phyloP scores from a whole-genome alignment of 257 asterid species.

The Solanum phureja region DNA sequence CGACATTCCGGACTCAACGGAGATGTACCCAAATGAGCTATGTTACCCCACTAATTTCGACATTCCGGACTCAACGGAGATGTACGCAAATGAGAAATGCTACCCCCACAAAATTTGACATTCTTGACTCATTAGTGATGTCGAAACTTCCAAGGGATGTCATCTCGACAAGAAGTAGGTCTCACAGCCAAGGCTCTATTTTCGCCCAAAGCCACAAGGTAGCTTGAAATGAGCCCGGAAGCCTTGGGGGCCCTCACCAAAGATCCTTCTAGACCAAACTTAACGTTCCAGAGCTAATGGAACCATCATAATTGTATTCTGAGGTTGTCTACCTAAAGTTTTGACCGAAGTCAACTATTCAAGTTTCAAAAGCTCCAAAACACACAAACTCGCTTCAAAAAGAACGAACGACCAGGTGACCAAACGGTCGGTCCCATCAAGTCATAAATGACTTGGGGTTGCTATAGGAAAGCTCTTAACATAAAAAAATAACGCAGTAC shows the following conservation, averaged over 20 bases:
- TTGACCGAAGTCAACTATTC: background rate
- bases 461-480: background rate
- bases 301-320: background rate
- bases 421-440: too few species aligned
- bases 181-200: background rate
- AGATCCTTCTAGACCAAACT: background rate
- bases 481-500: too few species aligned
- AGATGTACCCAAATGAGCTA: too few species aligned
- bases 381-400: background rate
- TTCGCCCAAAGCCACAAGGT: background rate
- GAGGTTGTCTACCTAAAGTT: background rate
- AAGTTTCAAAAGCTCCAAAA: background rate
- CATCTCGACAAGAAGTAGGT: background rate
- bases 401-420: background rate
- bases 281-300: background rate
- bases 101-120: background rate
- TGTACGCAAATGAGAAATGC: too few species aligned
- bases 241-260: background rate
- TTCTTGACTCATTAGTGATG: background rate
- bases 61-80: too few species aligned
- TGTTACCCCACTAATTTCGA: too few species aligned
- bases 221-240: background rate
- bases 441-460: background rate
- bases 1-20: too few species aligned
- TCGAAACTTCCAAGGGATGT: background rate